Base-by-base conservation (phyloP, 2,329 filamentous ascomycete species). In the Macrophomina phaseolina region DNA sequence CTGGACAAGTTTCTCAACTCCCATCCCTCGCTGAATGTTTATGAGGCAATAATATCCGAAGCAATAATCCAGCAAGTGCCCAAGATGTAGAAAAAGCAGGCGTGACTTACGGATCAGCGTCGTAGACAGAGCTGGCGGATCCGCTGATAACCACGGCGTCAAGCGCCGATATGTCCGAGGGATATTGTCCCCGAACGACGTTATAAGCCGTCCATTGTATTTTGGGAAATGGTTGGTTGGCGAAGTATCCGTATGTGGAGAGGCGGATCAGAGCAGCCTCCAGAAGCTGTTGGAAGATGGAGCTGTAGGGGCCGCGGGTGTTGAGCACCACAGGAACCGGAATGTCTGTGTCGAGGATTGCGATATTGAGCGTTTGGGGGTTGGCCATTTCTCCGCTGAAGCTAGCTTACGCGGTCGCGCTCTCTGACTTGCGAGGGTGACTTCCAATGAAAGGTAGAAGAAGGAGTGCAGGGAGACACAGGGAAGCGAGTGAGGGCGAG, bases 71-170 rank as follows among this genome's bases (percentile, higher is more conserved):
- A 23, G 23, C 23, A 12, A 38, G 4, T 38, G 36, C 6, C 7
- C 6, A 38, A 12, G 11, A 12, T 38, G 36, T 7, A 12, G 36
- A 38, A 38, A 7, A 12, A 38, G 36, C 6, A 38, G 34, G 52
- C 16, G 23, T 23, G n/a, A 45, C 55, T 58, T 30, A 58, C 55
- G 79, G 40, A 30, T 61, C 56, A 9, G 56, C 12, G 18, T 61
- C 56, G n/a, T 61, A 61, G 23, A 28, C 40, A 16, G 56, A 61
- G 16, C 12, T 18, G 7, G 42, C 75, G 1, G 80, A 79, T 23
- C 81, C 80, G 11, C 76, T 79, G 67, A 83, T 74, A 2, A 82
- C 68, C 1, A 83, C 69, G 4, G 76, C 77, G 66, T 81, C 75
- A 36, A 79, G 71, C 4, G 73, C 69, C 4, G 71, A 61, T 4